Base-by-base conservation (phyloP, 2,329 filamentous ascomycete species). In the Microdochium nivale region DNA sequence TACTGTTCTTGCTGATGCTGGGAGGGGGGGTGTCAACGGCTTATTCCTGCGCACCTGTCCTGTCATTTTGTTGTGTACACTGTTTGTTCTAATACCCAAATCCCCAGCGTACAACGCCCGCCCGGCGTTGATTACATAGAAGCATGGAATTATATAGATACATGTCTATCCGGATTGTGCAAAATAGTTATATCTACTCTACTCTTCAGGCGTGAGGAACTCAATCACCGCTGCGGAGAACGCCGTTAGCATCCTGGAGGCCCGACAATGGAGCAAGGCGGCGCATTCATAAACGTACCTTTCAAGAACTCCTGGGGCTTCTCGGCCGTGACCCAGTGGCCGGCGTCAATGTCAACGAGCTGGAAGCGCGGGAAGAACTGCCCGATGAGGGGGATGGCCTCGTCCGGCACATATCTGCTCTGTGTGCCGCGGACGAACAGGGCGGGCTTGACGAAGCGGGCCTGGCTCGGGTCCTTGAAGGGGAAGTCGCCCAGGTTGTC, bases 281-380 rank as follows among this genome's bases (percentile, higher is more conserved):
- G 44, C 25, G 44, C 35, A 52, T 30, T 49, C 19, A 30, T 5
- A 25, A 46, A 65, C 78, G 65, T 65, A 90, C 88, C 84, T 75
- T 79, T 72, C 63, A 84, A 81, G 58, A 95, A 95, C 10, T 76
- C 83, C 62, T 90, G 83, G 0, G 90, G 89, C 60, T 90, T 85
- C 73, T 95, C 90, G n/a, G 87, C 89, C 55, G 92, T 90, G 4
- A 95, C 73, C 90, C 90, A 95, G 67, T 95, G 90, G 0, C 90
- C 90, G 9, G 84, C 79, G 35, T 94, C 84, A 30, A 95, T 72
- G 68, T 92, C 86, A 48, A 76, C 80, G 27, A 94, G 62, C 64
- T 81, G 72, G 62, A 94, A 95, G 24, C 76, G 75, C 11, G 90
- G 90, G 63, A 95, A 95, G 70, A 95, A 94, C 56, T 82, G 77